Base-by-base conservation (phyloP, 192 early-diverging fungal species). In the Radiomyces spectabilis region DNA sequence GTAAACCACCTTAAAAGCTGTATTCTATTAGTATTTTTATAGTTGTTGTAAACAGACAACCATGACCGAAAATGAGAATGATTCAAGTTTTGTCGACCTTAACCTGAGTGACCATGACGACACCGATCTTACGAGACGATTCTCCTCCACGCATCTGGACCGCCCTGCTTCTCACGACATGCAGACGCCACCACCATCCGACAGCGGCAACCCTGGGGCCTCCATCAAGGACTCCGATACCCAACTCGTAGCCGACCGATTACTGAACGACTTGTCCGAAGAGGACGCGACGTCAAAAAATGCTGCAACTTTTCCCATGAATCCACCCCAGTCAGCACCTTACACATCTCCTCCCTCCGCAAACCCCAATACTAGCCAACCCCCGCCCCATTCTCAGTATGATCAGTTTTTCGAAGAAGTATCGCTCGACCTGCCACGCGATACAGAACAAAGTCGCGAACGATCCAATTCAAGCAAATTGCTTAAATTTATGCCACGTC, bases 371-470 rank as follows among this genome's bases (percentile, higher is more conserved):
- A 7, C 40, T n/a, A n/a, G 13, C 27, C n/a, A 54, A 34, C 12
- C 43, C 32, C 18, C 32, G 18, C 19, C 31, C 22, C 31, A 32
- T 3, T 57, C 61, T 16, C 42, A 41, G 3, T 70, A 70, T 12
- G 68, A 70, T 13, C 61, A 70, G 16, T 55, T 70, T 13, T 70
- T 70, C 61, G 68, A 70, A 41, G 68, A 70, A 40, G 68, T 70
- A 16, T 70, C 68, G 4, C 33, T 70, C 8, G 68, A 70, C 30
- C 41, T 70, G 5, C 68, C 68, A 37, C 43, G 68, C n/a, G 58
- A 61, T 16, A 19, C 60, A 32, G 3, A 33, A 4, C 29, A 32
- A 21, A 25, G 21, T 38, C 8, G 7, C 18, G 4, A 32, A 15
- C 27, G 21, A 1, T 29, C 43, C 15, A 41, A 46, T 0, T 40